Conservation (phyloP, 768 basidiomycete species). For the Leccinum pellstonianum region DNA sequence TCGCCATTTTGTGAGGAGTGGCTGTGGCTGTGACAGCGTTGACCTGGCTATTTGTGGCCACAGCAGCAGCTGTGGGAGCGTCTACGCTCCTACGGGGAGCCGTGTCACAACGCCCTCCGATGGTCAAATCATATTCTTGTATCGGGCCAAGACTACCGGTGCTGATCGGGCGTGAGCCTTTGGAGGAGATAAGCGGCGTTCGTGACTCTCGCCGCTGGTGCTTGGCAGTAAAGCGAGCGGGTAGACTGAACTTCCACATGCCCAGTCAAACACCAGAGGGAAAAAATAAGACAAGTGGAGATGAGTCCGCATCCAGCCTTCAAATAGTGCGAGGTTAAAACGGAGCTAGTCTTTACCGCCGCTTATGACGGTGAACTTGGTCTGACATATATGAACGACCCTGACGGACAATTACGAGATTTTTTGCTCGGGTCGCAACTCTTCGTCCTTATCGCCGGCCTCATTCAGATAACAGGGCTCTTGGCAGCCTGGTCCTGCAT, state of each 20-base stretch:
- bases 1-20: neutral
- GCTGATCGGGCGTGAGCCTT: conserved; percentile 7
- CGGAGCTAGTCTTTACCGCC: conserved; percentile 2
- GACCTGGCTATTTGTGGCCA: neutral
- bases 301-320: neutral
- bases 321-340: conserved; percentile 9
- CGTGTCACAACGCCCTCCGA: neutral
- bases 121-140: conserved; percentile 8
- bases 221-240: conserved; percentile 4
- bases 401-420: neutral
- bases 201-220: conserved; percentile 8
- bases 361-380: conserved; percentile 1
- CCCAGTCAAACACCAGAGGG: neutral
- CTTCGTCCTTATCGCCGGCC: neutral
- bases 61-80: neutral
- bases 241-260: conserved; percentile 20
- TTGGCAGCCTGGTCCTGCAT: neutral
- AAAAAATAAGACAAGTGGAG: neutral
- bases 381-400: neutral
- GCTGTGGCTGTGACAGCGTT: conserved; percentile 1
- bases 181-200: conserved; percentile 14
- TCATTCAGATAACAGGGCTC: neutral
- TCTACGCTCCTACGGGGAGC: neutral
- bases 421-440: neutral
- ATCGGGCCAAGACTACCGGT: conserved; percentile 9